A percentile compares a stretch with the other conserved stretches of the same genome.
phyloP scores from a whole-genome alignment of 306 rosid genomes.

The Vicia villosa region DNA sequence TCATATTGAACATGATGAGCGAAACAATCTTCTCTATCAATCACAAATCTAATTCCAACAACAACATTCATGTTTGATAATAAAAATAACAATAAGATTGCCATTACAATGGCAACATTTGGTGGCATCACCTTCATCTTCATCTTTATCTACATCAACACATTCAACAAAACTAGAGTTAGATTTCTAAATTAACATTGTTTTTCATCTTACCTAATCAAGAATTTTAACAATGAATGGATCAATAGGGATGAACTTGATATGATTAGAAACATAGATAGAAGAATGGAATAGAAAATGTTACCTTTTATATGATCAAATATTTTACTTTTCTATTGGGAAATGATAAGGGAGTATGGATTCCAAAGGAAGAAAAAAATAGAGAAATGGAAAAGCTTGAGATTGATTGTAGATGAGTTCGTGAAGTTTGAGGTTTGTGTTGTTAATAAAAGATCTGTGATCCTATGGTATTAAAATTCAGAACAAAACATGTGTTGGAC shows the following conservation, averaged over 20 bases:
- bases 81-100: slow-evolving; percentile 24
- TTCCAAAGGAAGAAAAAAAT: neutral
- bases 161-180: slow-evolving; percentile 15
- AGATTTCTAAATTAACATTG: neutral
- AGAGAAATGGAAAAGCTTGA: neutral
- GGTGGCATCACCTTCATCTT: slow-evolving; percentile 47
- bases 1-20: slow-evolving; percentile 51
- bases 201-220: slow-evolving; percentile 10
- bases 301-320: slow-evolving; percentile 4
- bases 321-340: neutral
- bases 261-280: slow-evolving; percentile 4
- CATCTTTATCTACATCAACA: slow-evolving; percentile 48
- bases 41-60: slow-evolving; percentile 71
- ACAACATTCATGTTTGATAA: slow-evolving; percentile 44
- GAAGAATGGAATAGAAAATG: slow-evolving; percentile 24
- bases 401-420: slow-evolving; percentile 23
- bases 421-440: slow-evolving; percentile 31
- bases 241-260: slow-evolving; percentile 1
- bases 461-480: neutral
- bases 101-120: slow-evolving; percentile 34
- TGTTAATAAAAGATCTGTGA: slow-evolving; percentile 20
- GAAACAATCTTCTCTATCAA: slow-evolving; percentile 68
- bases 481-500: slow-evolving; percentile 25
- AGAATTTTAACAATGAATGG: slow-evolving; percentile 6
- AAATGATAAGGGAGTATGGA: slow-evolving; percentile 8